These are phyloP conservation scores for Blepharisma undulans DNA, from an alignment of 169 alveolate species.

Conservation along the genomic window DNA sequence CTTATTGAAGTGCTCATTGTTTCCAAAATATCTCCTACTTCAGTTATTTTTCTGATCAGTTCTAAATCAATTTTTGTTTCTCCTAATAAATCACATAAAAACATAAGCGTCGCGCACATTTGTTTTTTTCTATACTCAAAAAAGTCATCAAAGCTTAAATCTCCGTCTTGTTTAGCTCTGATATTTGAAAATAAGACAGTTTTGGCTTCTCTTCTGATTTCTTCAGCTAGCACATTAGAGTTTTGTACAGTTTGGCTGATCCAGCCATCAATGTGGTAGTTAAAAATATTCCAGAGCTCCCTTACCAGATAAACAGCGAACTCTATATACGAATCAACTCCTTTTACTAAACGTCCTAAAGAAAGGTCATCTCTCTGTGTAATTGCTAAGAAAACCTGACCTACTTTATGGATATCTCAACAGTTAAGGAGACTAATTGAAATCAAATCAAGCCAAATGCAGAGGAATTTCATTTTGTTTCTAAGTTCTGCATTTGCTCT, in stretches of 20 bases:
- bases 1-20: constrained; percentile 11
- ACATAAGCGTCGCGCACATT: constrained; percentile 38
- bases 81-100: constrained; percentile 19
- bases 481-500: background rate
- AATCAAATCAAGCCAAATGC: background rate
- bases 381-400: background rate
- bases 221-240: constrained; percentile 18
- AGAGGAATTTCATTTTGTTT: constrained; percentile 1
- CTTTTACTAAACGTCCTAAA: background rate
- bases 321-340: background rate
- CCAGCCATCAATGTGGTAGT: constrained; percentile 1
- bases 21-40: constrained; percentile 24
- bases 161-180: background rate
- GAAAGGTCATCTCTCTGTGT: background rate
- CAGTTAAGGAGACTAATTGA: background rate
- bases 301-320: background rate
- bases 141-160: background rate
- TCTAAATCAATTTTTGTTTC: background rate
- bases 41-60: background rate
- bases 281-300: constrained; percentile 16
- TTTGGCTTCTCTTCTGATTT: background rate
- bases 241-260: background rate
- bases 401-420: background rate
- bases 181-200: background rate
- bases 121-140: constrained; percentile 19